These are phyloP conservation scores for Babesia bovis DNA, from an alignment of 169 alveolate genomes.

Conservation along the genomic window DNA sequence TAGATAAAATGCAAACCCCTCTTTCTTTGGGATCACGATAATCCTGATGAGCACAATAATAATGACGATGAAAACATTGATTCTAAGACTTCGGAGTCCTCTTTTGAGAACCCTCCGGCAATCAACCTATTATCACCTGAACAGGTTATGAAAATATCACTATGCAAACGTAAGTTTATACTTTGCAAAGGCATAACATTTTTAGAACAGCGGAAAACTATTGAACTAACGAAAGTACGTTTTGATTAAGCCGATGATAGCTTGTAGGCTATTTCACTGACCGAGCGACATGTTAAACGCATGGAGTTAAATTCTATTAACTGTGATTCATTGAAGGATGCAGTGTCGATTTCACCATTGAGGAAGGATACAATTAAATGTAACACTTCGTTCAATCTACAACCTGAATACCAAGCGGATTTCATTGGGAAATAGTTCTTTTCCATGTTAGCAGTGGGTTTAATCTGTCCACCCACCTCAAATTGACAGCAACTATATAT, in stretches of 20 bases:
- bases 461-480: too few species aligned
- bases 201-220: conserved; percentile 8
- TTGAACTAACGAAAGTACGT: conserved; percentile 9
- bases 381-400: conserved; percentile 24
- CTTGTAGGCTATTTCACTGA: conserved; percentile 8
- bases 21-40: conserved; percentile 32
- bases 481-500: not conserved
- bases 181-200: not conserved
- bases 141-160: not conserved
- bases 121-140: conserved; percentile 13
- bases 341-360: conserved; percentile 15
- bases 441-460: too few species aligned
- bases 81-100: not conserved
- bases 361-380: not conserved
- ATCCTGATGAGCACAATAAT: not conserved
- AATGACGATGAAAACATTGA: not conserved
- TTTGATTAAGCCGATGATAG: not conserved
- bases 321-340: not conserved
- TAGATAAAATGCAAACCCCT: conserved; percentile 14
- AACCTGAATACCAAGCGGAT: conserved; percentile 30
- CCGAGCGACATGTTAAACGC: conserved; percentile 33
- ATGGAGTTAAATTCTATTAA: conserved; percentile 21
- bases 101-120: not conserved
- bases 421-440: conserved; percentile 1
- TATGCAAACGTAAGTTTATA: conserved; percentile 2